Conservation (phyloP, 345 rosid species). For the Luvunga scandens region DNA sequence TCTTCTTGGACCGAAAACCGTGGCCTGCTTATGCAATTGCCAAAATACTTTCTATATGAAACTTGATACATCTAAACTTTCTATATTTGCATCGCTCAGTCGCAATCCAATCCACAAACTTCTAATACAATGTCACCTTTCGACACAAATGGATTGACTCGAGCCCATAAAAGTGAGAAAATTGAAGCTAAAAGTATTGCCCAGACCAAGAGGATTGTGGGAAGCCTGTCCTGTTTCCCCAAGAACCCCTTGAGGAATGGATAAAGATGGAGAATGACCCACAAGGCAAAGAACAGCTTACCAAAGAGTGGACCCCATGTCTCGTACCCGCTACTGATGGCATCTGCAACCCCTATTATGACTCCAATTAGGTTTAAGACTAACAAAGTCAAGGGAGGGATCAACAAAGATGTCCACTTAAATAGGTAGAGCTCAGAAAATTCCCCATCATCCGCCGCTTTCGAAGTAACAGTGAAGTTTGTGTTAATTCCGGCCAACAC, state of each 20-base stretch:
- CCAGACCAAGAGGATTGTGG: slow-evolving; percentile 66
- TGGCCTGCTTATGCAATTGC: slow-evolving; percentile 1
- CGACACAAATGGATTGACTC: slow-evolving; percentile 50
- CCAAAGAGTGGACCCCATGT: slow-evolving; percentile 74
- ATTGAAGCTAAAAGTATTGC: slow-evolving; percentile 62
- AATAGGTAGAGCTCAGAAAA: slow-evolving; percentile 63
- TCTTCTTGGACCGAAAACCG: not conserved
- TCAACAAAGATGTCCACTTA: slow-evolving; percentile 62
- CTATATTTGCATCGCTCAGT: slow-evolving; percentile 14
- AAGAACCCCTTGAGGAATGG: slow-evolving; percentile 64
- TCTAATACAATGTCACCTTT: slow-evolving; percentile 48
- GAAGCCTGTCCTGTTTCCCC: slow-evolving; percentile 59
- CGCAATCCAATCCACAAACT: slow-evolving; percentile 53
- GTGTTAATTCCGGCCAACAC: slow-evolving; percentile 68
- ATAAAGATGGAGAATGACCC: slow-evolving; percentile 66
- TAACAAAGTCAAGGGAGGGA: slow-evolving; percentile 58
- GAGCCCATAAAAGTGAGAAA: slow-evolving; percentile 61
- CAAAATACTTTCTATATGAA: slow-evolving; percentile 8
- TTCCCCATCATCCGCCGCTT: slow-evolving; percentile 60
- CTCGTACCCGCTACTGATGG: slow-evolving; percentile 64
- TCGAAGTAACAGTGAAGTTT: slow-evolving; percentile 64
- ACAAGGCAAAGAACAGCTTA: slow-evolving; percentile 50
- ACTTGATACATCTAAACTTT: slow-evolving; percentile 4
- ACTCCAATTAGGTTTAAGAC: slow-evolving; percentile 57
- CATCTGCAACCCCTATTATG: slow-evolving; percentile 55